Conservation (phyloP, 2,329 filamentous ascomycete species). For the Ophiostoma populinum region DNA sequence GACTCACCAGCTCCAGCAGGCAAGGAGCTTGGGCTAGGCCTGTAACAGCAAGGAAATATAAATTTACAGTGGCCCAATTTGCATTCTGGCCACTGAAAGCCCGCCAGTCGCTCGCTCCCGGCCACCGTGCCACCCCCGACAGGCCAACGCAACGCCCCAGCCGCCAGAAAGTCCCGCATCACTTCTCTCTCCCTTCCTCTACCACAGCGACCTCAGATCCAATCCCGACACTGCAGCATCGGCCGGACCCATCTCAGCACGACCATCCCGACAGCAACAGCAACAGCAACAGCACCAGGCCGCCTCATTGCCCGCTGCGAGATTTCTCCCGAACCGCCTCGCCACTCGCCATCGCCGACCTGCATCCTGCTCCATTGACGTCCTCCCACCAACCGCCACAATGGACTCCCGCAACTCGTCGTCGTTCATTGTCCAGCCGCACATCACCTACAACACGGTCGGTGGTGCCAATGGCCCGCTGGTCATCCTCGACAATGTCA, state of each 20-base stretch:
- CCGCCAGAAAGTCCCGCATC: slow-evolving; percentile 7
- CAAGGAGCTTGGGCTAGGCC: slow-evolving; percentile 5
- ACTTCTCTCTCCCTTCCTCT: neutral
- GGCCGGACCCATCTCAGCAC: slow-evolving; percentile 2
- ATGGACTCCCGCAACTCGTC: slow-evolving; percentile 44
- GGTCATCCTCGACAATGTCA: slow-evolving; percentile 91
- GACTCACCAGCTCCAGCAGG: slow-evolving; percentile 1
- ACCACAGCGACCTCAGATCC: slow-evolving; percentile 1
- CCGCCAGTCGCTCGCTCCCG: no score
- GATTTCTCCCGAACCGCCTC: no score
- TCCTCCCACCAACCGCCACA: slow-evolving; percentile 1
- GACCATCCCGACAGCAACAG: no score
- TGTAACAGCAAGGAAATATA: no score
- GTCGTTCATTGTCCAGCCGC: slow-evolving; percentile 41
- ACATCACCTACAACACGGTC: slow-evolving; percentile 91
- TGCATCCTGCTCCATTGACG: neutral
- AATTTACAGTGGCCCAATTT: neutral
- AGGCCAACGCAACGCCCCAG: no score
- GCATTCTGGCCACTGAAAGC: slow-evolving; percentile 2
- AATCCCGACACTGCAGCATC: neutral
- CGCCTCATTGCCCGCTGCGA: neutral
- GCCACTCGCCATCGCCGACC: neutral
- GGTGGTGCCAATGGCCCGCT: slow-evolving; percentile 94
- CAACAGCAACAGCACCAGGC: no score
- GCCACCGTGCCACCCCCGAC: no score